A percentile compares a stretch with the other conserved stretches of the same genome.
These are phyloP conservation scores for Penicillium lividum DNA, from an alignment of 495 filamentous ascomycete genomes.

Conservation along the genomic window DNA sequence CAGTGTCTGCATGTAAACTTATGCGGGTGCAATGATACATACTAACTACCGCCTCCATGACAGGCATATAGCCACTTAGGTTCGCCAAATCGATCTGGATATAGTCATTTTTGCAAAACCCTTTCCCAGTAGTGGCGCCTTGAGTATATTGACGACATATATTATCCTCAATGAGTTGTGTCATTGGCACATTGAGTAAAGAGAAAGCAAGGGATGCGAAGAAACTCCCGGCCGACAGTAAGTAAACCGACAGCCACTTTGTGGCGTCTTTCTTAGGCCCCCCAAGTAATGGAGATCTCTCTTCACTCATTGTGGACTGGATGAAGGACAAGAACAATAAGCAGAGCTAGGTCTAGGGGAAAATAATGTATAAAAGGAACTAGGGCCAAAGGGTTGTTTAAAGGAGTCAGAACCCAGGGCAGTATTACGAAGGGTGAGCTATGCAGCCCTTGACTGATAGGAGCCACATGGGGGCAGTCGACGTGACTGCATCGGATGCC, in stretches of 20 bases:
- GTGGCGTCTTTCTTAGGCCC: not conserved
- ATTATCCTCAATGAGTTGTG: conserved; percentile 4
- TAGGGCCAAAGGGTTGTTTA: no score
- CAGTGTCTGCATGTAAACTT: not conserved
- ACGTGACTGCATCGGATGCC: not conserved
- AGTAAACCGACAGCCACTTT: not conserved
- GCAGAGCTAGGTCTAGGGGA: not conserved
- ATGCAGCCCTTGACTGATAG: not conserved
- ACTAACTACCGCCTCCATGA: not conserved
- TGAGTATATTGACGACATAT: not conserved
- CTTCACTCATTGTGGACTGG: not conserved
- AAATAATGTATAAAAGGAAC: not conserved
- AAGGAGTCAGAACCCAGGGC: no score
- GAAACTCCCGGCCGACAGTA: not conserved
- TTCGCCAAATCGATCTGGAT: not conserved
- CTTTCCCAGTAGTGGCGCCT: no score
- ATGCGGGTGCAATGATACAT: not conserved
- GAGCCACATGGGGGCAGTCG: not conserved
- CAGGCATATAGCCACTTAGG: not conserved
- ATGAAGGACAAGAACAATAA: not conserved
- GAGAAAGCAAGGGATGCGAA: not conserved
- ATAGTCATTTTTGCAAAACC: not conserved
- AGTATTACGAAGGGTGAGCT: not conserved
- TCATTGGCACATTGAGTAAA: not conserved
- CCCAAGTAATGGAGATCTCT: not conserved